phyloP scores from a whole-genome alignment of 768 basidiomycete species.

The Tricholoma matsutake region DNA sequence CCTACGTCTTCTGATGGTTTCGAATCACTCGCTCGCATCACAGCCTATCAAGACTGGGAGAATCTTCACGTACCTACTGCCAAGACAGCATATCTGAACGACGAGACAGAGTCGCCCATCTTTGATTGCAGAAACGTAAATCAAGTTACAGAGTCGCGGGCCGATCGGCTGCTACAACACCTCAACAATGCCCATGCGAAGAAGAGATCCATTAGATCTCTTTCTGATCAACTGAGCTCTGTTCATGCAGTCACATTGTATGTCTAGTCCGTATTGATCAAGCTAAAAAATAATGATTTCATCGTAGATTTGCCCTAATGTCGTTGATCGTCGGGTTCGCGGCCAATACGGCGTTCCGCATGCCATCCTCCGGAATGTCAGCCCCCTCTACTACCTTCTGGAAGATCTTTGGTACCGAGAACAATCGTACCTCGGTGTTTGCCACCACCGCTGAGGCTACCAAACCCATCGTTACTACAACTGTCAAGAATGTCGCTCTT shows the following conservation, averaged over 20 bases:
- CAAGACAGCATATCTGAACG: conserved; percentile 38
- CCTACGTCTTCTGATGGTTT: conserved; percentile 15
- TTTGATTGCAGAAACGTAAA: conserved; percentile 47
- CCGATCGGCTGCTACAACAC: conserved; percentile 44
- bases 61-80: conserved; percentile 37
- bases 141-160: conserved; percentile 37
- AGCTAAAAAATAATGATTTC: conserved; percentile 6
- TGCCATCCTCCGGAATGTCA: conserved; percentile 30
- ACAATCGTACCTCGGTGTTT: conserved; percentile 36
- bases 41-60: conserved; percentile 42
- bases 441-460: conserved; percentile 27
- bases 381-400: conserved; percentile 30
- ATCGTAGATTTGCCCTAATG: conserved; percentile 60
- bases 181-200: conserved; percentile 33
- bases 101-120: conserved; percentile 32
- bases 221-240: conserved; percentile 44
- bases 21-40: conserved; percentile 20
- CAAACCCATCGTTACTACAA: conserved; percentile 33
- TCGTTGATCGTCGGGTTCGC: conserved; percentile 66
- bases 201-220: conserved; percentile 35
- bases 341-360: conserved; percentile 47
- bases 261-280: conserved; percentile 23
- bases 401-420: conserved; percentile 38
- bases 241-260: conserved; percentile 66
- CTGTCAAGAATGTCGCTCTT: conserved; percentile 48